A percentile compares a stretch with the other conserved stretches of the same genome.
Conservation (phyloP, 208 protist species). For the Wallacemonas sp. region DNA sequence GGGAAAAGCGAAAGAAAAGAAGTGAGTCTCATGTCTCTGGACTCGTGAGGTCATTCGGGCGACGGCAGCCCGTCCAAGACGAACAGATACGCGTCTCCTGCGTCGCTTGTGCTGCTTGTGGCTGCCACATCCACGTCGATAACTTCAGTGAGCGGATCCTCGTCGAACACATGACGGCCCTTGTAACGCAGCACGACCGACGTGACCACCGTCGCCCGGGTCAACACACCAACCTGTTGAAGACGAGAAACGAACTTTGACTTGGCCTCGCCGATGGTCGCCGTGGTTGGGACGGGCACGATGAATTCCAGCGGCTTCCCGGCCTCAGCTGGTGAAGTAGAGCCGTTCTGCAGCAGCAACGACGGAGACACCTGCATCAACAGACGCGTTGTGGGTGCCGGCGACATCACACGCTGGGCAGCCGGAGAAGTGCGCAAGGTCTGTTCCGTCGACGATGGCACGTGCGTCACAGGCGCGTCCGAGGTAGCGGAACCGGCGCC, state of each 20-base stretch:
- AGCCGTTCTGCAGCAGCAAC: background rate
- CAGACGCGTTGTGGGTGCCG: background rate
- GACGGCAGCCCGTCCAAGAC: background rate
- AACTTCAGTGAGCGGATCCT: background rate
- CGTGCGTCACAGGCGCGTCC: background rate
- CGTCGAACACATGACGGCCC: background rate
- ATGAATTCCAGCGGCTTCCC: slow-evolving; percentile 3
- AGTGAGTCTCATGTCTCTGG: too few relatives aligned
- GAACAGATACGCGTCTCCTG: background rate
- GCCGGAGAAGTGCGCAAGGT: too few relatives aligned
- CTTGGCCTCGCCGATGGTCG: slow-evolving; percentile 15
- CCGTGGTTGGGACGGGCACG: slow-evolving; percentile 13
- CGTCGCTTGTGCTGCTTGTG: background rate
- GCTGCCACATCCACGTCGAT: background rate
- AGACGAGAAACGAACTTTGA: slow-evolving; percentile 19
- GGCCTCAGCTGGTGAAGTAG: background rate
- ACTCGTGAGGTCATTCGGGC: background rate
- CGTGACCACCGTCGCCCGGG: background rate
- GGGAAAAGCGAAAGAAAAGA: too few relatives aligned
- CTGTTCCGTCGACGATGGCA: too few relatives aligned
- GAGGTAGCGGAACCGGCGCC: background rate
- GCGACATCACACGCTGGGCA: background rate
- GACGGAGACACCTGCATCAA: slow-evolving; percentile 4
- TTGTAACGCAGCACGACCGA: background rate
- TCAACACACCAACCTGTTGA: background rate